phyloP scores from a whole-genome alignment of 768 basidiomycete genomes.

The Xerocomellus dryophilus region DNA sequence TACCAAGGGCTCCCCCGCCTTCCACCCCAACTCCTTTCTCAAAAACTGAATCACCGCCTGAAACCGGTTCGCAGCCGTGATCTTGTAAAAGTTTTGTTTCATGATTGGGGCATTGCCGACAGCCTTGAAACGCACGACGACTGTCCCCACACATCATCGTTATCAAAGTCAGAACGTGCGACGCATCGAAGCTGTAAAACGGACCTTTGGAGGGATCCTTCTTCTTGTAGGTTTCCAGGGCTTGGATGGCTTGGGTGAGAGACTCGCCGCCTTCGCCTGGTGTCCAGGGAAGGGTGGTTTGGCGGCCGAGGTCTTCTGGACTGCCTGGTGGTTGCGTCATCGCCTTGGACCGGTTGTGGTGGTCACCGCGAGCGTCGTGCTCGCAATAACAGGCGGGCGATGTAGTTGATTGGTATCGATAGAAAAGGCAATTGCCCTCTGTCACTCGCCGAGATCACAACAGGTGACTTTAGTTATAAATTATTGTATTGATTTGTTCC shows the following conservation, averaged over 20 bases:
- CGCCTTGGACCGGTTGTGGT: slow-evolving; percentile 6
- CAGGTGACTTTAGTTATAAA: not conserved
- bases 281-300: slow-evolving; percentile 31
- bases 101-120: slow-evolving; percentile 98
- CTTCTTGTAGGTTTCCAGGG: slow-evolving; percentile 83
- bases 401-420: not conserved
- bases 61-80: slow-evolving; percentile 90
- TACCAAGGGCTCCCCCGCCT: slow-evolving; percentile 81
- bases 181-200: not conserved
- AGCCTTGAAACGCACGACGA: slow-evolving; percentile 95
- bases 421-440: slow-evolving; percentile 10
- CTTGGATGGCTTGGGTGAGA: slow-evolving; percentile 54
- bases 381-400: no score
- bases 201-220: slow-evolving; percentile 78
- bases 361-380: not conserved
- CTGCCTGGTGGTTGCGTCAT: slow-evolving; percentile 34
- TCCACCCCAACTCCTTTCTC: slow-evolving; percentile 85
- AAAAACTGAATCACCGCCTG: slow-evolving; percentile 94
- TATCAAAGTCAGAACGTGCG: not conserved
- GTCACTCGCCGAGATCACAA: no score
- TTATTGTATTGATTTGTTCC: not conserved
- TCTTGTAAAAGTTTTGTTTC: slow-evolving; percentile 99
- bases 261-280: slow-evolving; percentile 32
- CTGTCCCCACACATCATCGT: slow-evolving; percentile 40
- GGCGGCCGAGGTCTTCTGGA: slow-evolving; percentile 35